phyloP scores from a whole-genome alignment of 2,329 filamentous ascomycete genomes.

The Aspergillus sp. region DNA sequence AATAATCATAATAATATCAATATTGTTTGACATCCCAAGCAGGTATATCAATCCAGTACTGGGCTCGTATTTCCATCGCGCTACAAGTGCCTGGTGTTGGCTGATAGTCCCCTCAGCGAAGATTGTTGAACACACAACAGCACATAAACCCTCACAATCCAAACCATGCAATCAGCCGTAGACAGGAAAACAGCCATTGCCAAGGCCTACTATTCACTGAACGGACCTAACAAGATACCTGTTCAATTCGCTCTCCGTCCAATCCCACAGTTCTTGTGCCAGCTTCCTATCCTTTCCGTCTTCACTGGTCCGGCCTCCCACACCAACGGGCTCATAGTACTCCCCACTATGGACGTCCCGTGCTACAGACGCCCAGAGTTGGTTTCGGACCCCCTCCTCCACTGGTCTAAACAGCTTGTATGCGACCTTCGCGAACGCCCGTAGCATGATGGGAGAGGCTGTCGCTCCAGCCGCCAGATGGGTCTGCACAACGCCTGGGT shows the following conservation, averaged over 20 bases:
- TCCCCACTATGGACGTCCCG: slow-evolving; percentile 39
- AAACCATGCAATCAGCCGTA: too few relatives aligned
- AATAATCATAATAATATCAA: too few relatives aligned
- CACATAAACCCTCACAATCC: too few relatives aligned
- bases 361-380: slow-evolving; percentile 3
- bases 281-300: slow-evolving; percentile 24
- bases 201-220: background rate
- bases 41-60: too few relatives aligned
- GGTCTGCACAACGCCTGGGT: slow-evolving; percentile 52
- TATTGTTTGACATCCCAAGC: too few relatives aligned
- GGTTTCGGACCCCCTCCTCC: slow-evolving; percentile 1
- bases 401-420: background rate
- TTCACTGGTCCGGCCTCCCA: slow-evolving; percentile 17
- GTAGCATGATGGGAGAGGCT: background rate
- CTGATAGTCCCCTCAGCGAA: too few relatives aligned
- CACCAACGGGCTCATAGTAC: slow-evolving; percentile 45
- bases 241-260: slow-evolving; percentile 29
- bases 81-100: too few relatives aligned
- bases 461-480: slow-evolving; percentile 12
- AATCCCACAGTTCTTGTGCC: slow-evolving; percentile 38
- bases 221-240: background rate
- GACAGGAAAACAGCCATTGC: background rate
- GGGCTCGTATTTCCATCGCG: too few relatives aligned
- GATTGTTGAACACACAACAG: too few relatives aligned
- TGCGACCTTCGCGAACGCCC: slow-evolving; percentile 3